Evolutionary conservation across 2,329 filamentous ascomycete genomes (phyloP).

Genomic region (Leptodontidium sp.): DNA sequence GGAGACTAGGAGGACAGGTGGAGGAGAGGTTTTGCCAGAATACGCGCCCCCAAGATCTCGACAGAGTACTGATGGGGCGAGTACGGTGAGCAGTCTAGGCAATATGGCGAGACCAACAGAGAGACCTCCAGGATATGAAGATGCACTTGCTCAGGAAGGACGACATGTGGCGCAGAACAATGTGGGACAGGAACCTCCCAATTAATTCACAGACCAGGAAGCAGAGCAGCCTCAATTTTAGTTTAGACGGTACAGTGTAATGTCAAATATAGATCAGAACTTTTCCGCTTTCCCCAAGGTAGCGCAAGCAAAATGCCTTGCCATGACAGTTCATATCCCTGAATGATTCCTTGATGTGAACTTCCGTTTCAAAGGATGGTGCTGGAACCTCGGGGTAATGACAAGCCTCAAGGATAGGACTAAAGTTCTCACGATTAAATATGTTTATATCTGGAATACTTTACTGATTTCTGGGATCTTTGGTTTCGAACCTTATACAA

Average conservation of each 20-base stretch:
- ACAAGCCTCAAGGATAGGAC: no score
- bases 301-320: background rate
- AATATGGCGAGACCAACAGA: conserved; percentile 2
- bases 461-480: no score
- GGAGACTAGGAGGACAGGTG: conserved; percentile 8
- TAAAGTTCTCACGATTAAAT: no score
- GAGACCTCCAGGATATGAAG: conserved; percentile 8
- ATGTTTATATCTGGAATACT: no score
- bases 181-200: background rate
- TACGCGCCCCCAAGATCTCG: background rate
- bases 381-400: no score
- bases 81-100: background rate
- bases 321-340: background rate
- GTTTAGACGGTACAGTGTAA: background rate
- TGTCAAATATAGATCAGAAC: background rate
- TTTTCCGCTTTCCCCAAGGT: no score
- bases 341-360: no score
- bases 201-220: background rate
- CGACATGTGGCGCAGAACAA: background rate
- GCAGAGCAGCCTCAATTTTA: background rate
- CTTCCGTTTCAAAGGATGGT: no score
- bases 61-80: background rate
- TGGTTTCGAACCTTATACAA: no score
- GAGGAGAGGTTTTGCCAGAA: conserved; percentile 12
- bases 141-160: background rate